Evolutionary conservation across 1,139 yeast species (phyloP), one percentile per base, ranked within the genome.

Genomic region (Debaryomycetaceae sp.): DNA sequence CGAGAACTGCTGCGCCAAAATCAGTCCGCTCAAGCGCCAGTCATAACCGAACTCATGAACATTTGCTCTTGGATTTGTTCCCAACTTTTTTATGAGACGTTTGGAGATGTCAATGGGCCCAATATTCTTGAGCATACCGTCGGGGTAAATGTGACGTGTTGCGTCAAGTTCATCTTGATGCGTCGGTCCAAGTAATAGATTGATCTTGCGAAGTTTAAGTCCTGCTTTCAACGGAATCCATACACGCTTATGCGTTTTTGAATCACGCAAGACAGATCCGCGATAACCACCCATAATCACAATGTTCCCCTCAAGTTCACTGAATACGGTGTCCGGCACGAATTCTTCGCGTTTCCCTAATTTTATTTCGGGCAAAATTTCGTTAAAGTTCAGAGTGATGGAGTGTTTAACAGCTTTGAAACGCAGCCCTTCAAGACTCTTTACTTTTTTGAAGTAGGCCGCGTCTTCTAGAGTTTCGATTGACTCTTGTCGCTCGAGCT

Each of bases 161-260:
- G 78, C 73, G 26, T 58, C 55, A 16, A 61, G 37, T 37, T 74
- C 76, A 45, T 80, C 95, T 30, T 73, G 73, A 31, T 67, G 76
- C 0, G 52, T 56, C 1, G 92, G 90, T 0, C 95, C 95, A 12
- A 86, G 58, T 5, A 75, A 53, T 18, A 86, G 55, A 54, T 81
- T 75, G 34, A 78, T 72, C 43, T 75, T 79, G 14, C 78, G 58
- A 25, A 85, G 57, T 41, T 82, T 76, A 32, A 86, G 66, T 0
- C 95, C 95, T 0, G 92, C 95, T 43, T 80, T 79, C 20, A 85
- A 49, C 0, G 96, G 96, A 21, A 86, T 72, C 96, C 96, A 86
- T 1, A 81, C 70, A 29, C 90, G 60, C 35, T 77, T 70, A 13
- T 62, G 56, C 0, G 93, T 77, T 21, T 60, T 61, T 0, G 71